Evolutionary conservation across 441 rosid genomes (phyloP), one percentile per base, ranked within the genome.

Genomic region (Pelargonium citronellum): DNA sequence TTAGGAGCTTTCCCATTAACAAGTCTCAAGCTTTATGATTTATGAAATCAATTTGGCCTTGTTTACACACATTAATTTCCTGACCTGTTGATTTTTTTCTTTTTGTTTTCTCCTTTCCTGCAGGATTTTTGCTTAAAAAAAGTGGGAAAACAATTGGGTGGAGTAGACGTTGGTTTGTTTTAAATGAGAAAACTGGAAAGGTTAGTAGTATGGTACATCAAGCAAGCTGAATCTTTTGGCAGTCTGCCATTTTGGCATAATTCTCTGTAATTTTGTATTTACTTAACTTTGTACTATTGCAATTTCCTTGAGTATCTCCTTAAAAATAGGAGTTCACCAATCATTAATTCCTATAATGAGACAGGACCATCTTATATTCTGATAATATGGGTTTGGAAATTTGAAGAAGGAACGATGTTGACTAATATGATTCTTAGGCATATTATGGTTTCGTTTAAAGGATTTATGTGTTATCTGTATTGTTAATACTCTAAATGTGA

Each of bases 151-250:
- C 91, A 69, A 89, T 83, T 79, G 96, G 91, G 47, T 95, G 99
- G 99, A 89, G 96, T 75, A 84, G 81, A 79, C 88, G 94, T 67
- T 95, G 99, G 99, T 95, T 95, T 87, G 99, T 95, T 55, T 79
- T 95, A 77, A 95, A 92, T 84, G 96, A 90, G 83, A 95, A 90
- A 85, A 90, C 81, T 66, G 96, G 97, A 80, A 95, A 95, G 97
- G 99, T 89, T 77, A 78, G 89, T 71, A 34, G 22, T 67, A 19
- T 44, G 24, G 9, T 64, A 20, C 20, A 69, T 66, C 43, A 63
- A 57, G 41, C 65, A 17, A 17, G 8, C 8, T 43, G 46, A 43
- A 43, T 7, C n/a, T 15, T n/a, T 51, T 30, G 37, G 15, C 58
- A 51, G 58, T 12, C 58, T 51, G 58, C 58, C 17, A 15, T 51